These are phyloP conservation scores for Gossypium aridum DNA, from an alignment of 441 rosid genomes.

Conservation along the genomic window DNA sequence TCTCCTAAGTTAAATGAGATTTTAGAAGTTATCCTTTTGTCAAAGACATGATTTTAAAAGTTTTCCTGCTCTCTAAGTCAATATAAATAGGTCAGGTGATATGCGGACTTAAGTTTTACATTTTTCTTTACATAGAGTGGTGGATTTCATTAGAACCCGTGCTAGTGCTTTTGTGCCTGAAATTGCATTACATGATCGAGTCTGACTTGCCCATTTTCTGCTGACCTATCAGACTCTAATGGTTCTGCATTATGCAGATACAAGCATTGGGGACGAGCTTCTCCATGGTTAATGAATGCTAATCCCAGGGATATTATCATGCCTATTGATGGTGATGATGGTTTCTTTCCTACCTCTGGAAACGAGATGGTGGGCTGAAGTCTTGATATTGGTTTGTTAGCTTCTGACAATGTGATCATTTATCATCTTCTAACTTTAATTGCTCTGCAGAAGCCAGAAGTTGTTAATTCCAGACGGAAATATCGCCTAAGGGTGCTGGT, in stretches of 20 bases:
- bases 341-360: slow-evolving; percentile 82
- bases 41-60: background rate
- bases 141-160: background rate
- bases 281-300: slow-evolving; percentile 73
- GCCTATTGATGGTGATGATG: slow-evolving; percentile 88
- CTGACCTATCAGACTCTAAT: background rate
- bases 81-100: background rate
- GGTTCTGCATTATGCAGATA: slow-evolving; percentile 33
- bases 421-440: slow-evolving; percentile 12
- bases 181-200: background rate
- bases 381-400: slow-evolving; percentile 11
- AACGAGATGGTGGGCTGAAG: slow-evolving; percentile 69
- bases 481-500: slow-evolving; percentile 77
- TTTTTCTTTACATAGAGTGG: background rate
- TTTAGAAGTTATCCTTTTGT: background rate
- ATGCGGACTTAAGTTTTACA: background rate
- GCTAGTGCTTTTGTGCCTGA: background rate
- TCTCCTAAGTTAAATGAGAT: background rate
- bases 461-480: slow-evolving; percentile 61
- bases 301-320: slow-evolving; percentile 80
- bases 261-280: slow-evolving; percentile 70
- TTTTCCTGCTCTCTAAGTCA: background rate
- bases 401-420: slow-evolving; percentile 4
- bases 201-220: background rate
- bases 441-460: slow-evolving; percentile 75